phyloP scores from a whole-genome alignment of 768 basidiomycete species.

The Termitomyces heimii region DNA sequence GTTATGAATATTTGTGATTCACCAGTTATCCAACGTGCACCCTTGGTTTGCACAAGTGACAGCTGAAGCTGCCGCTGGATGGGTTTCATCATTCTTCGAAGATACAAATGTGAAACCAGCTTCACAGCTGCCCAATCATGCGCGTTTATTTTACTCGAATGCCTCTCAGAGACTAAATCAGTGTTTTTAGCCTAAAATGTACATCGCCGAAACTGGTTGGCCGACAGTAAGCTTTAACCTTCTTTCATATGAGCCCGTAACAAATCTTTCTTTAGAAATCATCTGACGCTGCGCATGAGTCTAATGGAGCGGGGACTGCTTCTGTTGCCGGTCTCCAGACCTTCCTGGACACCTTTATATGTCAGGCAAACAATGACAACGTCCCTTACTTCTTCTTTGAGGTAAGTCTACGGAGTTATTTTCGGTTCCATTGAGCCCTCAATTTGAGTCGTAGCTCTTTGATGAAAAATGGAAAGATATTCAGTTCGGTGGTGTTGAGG shows the following conservation, averaged over 20 bases:
- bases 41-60: constrained; percentile 87
- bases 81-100: constrained; percentile 80
- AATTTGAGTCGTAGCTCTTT: constrained; percentile 41
- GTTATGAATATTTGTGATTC: not conserved
- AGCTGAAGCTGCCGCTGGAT: constrained; percentile 65
- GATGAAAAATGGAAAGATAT: constrained; percentile 80
- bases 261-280: constrained; percentile 37
- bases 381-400: constrained; percentile 88
- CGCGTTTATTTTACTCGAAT: constrained; percentile 3
- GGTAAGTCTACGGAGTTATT: constrained; percentile 27
- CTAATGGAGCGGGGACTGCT: constrained; percentile 64
- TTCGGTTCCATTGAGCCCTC: not conserved
- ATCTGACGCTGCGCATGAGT: constrained; percentile 45
- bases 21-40: constrained; percentile 87
- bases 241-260: not conserved
- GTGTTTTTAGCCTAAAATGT: constrained; percentile 54
- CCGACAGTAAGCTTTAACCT: constrained; percentile 46
- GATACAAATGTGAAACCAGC: constrained; percentile 61
- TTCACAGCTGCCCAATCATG: constrained; percentile 51
- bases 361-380: constrained; percentile 71
- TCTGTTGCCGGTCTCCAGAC: constrained; percentile 58
- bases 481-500: constrained; percentile 74
- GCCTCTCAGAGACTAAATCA: not conserved
- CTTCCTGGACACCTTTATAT: constrained; percentile 88
- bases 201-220: constrained; percentile 90